Percentiles rank a stretch among this genome's conserved stretches.
phyloP scores from a whole-genome alignment of 2,329 filamentous ascomycete genomes.

The Cadophora sp. region DNA sequence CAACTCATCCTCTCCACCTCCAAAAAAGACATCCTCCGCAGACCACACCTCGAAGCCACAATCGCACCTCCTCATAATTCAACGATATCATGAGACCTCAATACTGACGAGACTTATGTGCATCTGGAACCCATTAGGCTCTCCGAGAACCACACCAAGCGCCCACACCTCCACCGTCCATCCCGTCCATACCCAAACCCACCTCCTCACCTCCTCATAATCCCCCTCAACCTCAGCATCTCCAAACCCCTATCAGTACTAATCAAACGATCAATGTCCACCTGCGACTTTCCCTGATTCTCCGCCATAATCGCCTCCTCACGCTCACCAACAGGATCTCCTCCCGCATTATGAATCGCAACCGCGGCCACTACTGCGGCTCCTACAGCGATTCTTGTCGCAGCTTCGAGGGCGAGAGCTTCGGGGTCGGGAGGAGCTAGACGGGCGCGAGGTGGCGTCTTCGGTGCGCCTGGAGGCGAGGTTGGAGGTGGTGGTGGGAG shows the following conservation, averaged over 20 bases:
- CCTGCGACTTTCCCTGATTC: background rate
- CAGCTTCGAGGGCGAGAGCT: background rate
- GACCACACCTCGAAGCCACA: too few species aligned
- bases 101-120: too few species aligned
- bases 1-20: too few species aligned
- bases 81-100: too few species aligned
- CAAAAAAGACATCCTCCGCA: too few species aligned
- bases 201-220: background rate
- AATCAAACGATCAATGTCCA: background rate
- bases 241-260: background rate
- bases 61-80: too few species aligned
- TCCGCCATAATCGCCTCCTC: background rate
- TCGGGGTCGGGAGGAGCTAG: background rate
- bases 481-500: background rate
- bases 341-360: background rate
- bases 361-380: background rate
- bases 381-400: background rate
- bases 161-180: background rate
- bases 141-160: too few species aligned
- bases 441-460: background rate
- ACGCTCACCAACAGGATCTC: background rate
- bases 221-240: background rate
- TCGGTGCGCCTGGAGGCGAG: background rate
- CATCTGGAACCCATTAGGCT: too few species aligned
- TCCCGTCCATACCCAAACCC: background rate